Conservation (phyloP, 1,284 basidiomycete genomes). For the Exobasidium rhododendri region DNA sequence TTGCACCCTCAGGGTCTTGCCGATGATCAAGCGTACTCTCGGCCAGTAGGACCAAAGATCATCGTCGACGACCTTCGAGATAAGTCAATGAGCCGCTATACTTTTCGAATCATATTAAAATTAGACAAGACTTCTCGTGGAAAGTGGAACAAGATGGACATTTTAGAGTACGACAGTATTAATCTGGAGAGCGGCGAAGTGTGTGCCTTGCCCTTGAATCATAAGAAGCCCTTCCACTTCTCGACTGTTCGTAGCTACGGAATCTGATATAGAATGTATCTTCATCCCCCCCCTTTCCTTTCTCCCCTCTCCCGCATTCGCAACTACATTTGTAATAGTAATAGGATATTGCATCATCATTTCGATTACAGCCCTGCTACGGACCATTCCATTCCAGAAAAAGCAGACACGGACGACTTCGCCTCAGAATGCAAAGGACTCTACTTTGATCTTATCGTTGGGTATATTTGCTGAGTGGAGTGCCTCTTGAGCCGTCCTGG, state of each 20-base stretch:
- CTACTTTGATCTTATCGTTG: background rate
- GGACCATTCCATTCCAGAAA: no score
- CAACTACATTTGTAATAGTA: no score
- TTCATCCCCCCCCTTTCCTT: no score
- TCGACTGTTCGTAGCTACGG: constrained; percentile 63
- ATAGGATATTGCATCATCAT: no score
- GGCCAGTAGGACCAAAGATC: constrained; percentile 35
- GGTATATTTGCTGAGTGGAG: background rate
- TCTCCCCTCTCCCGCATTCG: no score
- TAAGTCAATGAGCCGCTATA: constrained; percentile 62
- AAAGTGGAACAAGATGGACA: constrained; percentile 79
- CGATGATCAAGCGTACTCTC: constrained; percentile 29
- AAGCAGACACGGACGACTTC: no score
- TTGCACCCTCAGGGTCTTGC: constrained; percentile 31
- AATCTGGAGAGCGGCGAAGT: constrained; percentile 72
- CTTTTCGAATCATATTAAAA: constrained; percentile 77
- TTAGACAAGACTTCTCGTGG: constrained; percentile 64
- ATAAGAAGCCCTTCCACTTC: constrained; percentile 87
- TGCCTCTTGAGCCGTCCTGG: background rate
- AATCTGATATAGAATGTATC: constrained; percentile 19
- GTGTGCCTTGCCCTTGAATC: constrained; percentile 69
- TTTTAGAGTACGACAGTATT: constrained; percentile 65
- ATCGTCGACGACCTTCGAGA: constrained; percentile 45
- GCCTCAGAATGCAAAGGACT: background rate
- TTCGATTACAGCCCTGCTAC: no score